Evolutionary conservation across 2,329 filamentous ascomycete genomes (phyloP).

Genomic region (Neopestalotiopsis sp.): DNA sequence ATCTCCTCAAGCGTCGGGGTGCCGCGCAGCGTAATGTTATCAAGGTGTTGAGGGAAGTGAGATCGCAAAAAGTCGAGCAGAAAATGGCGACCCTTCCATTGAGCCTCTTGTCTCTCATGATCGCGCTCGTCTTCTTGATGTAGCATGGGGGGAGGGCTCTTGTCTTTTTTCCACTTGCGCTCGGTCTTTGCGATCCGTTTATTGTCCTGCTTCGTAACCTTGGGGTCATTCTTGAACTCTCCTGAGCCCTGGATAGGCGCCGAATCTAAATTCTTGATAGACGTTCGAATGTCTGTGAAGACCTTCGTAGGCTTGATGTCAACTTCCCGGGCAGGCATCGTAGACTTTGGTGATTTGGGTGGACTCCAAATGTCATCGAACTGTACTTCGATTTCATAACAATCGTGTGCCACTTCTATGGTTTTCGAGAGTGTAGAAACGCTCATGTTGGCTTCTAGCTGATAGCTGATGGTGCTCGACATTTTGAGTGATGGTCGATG

Average conservation of each 20-base stretch:
- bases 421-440: not conserved
- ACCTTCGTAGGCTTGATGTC: not conserved
- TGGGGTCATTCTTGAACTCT: conserved; percentile 19
- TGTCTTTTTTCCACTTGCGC: conserved; percentile 6
- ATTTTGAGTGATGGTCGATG: not conserved
- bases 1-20: conserved; percentile 26
- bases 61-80: conserved; percentile 23
- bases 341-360: not conserved
- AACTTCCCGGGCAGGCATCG: not conserved
- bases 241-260: conserved; percentile 13
- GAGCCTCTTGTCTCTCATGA: conserved; percentile 10
- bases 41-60: conserved; percentile 23
- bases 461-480: conserved; percentile 12
- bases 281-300: conserved; percentile 19
- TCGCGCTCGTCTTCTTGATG: conserved; percentile 2
- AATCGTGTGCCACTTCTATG: not conserved
- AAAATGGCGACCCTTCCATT: conserved; percentile 22
- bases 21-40: conserved; percentile 21
- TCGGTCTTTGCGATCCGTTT: conserved; percentile 15
- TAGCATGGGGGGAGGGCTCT: not conserved
- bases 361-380: conserved; percentile 3
- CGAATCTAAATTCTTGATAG: conserved; percentile 10
- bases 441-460: conserved; percentile 6
- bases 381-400: not conserved
- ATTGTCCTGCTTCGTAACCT: conserved; percentile 19